Conservation (phyloP, 306 rosid genomes). For the Vigna angularis region DNA sequence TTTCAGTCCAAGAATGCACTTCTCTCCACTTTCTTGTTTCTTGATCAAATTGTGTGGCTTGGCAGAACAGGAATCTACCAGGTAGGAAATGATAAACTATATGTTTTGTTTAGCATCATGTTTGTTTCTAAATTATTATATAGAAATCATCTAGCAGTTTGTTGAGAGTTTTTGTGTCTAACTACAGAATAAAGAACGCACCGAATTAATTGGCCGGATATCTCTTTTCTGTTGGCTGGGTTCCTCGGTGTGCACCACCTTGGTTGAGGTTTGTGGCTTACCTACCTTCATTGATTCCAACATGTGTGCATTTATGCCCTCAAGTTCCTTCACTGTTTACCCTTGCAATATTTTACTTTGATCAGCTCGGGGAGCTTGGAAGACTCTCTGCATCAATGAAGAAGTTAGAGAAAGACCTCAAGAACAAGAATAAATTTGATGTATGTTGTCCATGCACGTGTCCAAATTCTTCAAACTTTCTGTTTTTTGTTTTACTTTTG, state of each 20-base stretch:
- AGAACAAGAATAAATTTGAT: conserved; percentile 65
- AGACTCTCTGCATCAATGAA: conserved; percentile 84
- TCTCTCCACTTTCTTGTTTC: conserved; percentile 89
- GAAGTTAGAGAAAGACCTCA: conserved; percentile 87
- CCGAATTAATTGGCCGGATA: conserved; percentile 80
- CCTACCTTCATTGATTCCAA: conserved; percentile 24
- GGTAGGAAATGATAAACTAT: conserved; percentile 47
- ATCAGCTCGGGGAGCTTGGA: conserved; percentile 93
- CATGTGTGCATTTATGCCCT: background rate
- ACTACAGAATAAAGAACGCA: conserved; percentile 80
- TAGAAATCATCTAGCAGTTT: conserved; percentile 6
- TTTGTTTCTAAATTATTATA: conserved; percentile 28
- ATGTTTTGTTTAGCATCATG: conserved; percentile 15
- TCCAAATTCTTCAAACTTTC: conserved; percentile 21
- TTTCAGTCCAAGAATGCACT: conserved; percentile 89
- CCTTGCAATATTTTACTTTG: conserved; percentile 37
- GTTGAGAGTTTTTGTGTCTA: conserved; percentile 34
- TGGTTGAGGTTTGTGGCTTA: conserved; percentile 81
- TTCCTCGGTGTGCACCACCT: conserved; percentile 75
- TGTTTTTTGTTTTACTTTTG: background rate
- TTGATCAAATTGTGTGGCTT: conserved; percentile 97
- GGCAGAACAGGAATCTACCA: conserved; percentile 81
- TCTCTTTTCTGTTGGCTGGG: conserved; percentile 95
- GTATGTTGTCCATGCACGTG: conserved; percentile 54
- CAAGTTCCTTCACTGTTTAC: background rate